Evolutionary conservation across 768 basidiomycete species (phyloP), one percentile per base, ranked within the genome.

Genomic region (Tephrocybe sp.): DNA sequence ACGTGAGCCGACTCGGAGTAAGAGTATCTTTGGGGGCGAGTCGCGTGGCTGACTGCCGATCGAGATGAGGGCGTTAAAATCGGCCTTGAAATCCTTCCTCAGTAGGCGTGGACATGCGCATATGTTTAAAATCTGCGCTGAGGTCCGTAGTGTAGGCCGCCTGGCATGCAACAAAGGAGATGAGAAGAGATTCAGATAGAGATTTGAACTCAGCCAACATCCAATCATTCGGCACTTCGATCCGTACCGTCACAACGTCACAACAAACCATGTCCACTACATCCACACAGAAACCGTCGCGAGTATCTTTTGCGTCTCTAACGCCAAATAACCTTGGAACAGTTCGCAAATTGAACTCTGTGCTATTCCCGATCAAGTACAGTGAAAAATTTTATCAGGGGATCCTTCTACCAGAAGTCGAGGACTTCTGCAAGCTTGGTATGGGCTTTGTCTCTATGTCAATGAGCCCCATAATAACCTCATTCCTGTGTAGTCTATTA

Each of bases 371-470:
- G 23, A 88, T 95, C 65, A 85, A 84, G 61, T 96, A 95, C 68
- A 85, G 86, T 66, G 88, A 91, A 60, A 86, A 85, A 65, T 94
- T 94, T 74, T 96, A 93, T 70, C 71, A 79, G 61, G 89, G 88
- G 62, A 83, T 95, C 54, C 68, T 91, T 42, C 73, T 77, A 36
- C 80, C 88, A 12, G 88, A 93, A 53, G 77, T 86, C 14, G 93
- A 95, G 61, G 82, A 87, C 17, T 94, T 90, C 68, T 93, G 90
- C 73, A 86, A 92, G 69, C 85, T 95, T 58, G 79, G 93, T 93
- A 59, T 61, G 89, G 41, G 26, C 11, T 36, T 48, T 26, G 25
- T 33, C 20, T 46, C 23, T 21, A 32, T 14, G 21, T 42, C 48
- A 25, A 12, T 44, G 28, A 5, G 11, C 34, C 15, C 17, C 46